These are phyloP conservation scores for Pulicaria dysenterica DNA, from an alignment of 129 eudicot species.

Conservation along the genomic window DNA sequence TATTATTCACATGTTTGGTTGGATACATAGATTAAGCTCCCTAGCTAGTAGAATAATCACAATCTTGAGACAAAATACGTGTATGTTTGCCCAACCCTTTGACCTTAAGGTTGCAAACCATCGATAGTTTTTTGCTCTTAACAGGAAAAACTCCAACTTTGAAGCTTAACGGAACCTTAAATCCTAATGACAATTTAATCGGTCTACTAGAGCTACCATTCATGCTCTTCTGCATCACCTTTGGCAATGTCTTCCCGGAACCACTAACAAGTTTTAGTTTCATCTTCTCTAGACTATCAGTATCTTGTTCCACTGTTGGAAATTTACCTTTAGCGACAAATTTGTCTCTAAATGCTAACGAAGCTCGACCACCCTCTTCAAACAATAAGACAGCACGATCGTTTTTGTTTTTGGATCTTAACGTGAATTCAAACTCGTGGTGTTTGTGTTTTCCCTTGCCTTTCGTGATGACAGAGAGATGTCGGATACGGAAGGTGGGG, in stretches of 20 bases:
- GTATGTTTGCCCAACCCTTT: constrained; percentile 44
- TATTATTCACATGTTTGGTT: not conserved
- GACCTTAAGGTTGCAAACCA: constrained; percentile 55
- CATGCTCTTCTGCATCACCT: constrained; percentile 50
- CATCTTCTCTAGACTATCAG: constrained; percentile 32
- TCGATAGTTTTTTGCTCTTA: constrained; percentile 61
- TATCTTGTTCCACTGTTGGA: constrained; percentile 54
- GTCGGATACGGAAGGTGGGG: constrained; percentile 52
- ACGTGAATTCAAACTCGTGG: constrained; percentile 18
- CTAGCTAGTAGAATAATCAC: constrained; percentile 47
- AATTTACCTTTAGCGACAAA: constrained; percentile 47
- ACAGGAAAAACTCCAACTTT: constrained; percentile 55
- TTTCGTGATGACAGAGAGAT: constrained; percentile 41
- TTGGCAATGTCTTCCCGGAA: constrained; percentile 28
- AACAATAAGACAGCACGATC: not conserved
- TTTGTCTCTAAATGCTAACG: not conserved
- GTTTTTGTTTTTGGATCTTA: constrained; percentile 24
- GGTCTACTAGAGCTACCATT: constrained; percentile 39
- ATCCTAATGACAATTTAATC: constrained; percentile 38
- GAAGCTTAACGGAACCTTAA: constrained; percentile 55
- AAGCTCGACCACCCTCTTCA: not conserved
- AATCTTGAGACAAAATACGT: constrained; percentile 47
- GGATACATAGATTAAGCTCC: constrained; percentile 18
- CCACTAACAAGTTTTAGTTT: constrained; percentile 16
- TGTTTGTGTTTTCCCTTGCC: constrained; percentile 14